Base-by-base conservation (phyloP, 352 stramenopile species). In the Phytophthora palmivora region DNA sequence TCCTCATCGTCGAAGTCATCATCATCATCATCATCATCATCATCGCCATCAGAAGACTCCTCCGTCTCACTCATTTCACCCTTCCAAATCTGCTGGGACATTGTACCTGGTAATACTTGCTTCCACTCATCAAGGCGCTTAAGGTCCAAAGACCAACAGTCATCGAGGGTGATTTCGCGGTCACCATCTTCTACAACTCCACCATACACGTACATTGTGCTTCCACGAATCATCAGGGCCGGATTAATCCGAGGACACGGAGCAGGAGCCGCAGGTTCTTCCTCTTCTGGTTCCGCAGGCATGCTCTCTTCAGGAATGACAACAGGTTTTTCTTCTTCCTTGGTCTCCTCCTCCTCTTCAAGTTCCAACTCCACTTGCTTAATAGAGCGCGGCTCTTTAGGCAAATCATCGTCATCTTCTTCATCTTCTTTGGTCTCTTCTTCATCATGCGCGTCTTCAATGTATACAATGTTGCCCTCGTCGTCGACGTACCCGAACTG, bases 401-500 rank as follows among this genome's bases (percentile, higher is more conserved):
- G 3, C 14, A 56, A 0, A 14, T 38, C 33, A 28, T 46, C 33
- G 33, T 58, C 44, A 30, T 79, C 68, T 10, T 80, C 58, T 41
- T 80, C 66, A 3, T 67, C 58, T 37, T 87, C 58, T 32, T 79
- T 84, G 19, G 78, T 75, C 56, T 92, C 82, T 48, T 90, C 80
- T 49, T 93, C 80, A 5, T 93, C 86, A 11, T 90, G 85, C 4
- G 92, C 88, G 58, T 98, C 89, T 51, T 97, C 93, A 72, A 98
- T 91, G 61, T 97, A 98, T 30, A 99, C 91, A 45, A 98, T 89
- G 67, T 98, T 98, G 22, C 96, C 96, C 59, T 97, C 84, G 18
- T 96, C 91, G 53, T 98, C 95, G 11, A 98, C 91, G 68, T 98
- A 98, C 4, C 92, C 91, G 74, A 98, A 98, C 86, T 98, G 95